Evolutionary conservation across 768 basidiomycete genomes (phyloP).

Genomic region (Daedaleopsis nitida): DNA sequence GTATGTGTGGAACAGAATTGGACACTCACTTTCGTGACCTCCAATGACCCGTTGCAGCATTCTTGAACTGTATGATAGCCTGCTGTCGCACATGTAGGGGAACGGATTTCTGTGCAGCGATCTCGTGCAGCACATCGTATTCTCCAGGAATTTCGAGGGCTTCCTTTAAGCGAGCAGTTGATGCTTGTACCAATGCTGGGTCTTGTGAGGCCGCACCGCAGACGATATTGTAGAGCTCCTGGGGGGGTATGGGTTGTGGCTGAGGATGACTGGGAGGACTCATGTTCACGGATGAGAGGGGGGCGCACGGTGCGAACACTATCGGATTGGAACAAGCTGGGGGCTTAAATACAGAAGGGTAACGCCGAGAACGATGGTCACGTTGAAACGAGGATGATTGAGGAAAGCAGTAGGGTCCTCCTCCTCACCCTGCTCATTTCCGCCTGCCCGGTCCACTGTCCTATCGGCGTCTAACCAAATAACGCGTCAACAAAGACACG

Average conservation of each 20-base stretch:
- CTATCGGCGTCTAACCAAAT: conserved; percentile 2
- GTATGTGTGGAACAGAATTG: not conserved
- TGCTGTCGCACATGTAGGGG: conserved; percentile 73
- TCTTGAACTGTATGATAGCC: conserved; percentile 90
- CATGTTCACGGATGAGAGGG: not conserved
- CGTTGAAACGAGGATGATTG: not conserved
- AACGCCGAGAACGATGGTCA: not conserved
- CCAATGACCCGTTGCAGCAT: conserved; percentile 75
- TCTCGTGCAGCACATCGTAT: conserved; percentile 70
- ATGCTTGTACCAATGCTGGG: conserved; percentile 49
- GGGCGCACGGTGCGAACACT: not conserved
- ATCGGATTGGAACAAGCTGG: not conserved
- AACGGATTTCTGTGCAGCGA: conserved; percentile 62
- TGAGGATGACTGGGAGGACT: conserved; percentile 7
- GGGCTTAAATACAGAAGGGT: not conserved
- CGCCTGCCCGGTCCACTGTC: not conserved
- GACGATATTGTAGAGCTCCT: conserved; percentile 69
- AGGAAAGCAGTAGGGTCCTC: conserved; percentile 4
- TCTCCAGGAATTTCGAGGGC: conserved; percentile 71
- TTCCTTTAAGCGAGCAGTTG: conserved; percentile 62
- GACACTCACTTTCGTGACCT: conserved; percentile 67
- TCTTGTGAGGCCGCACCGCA: conserved; percentile 74
- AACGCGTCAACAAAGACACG: conserved; percentile 21
- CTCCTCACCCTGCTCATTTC: not conserved
- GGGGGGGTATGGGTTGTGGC: conserved; percentile 48